Percentiles rank a stretch among this genome's conserved stretches.
Evolutionary conservation across 192 early-diverging fungal genomes (phyloP).

Genomic region (Oehlia diaphana): DNA sequence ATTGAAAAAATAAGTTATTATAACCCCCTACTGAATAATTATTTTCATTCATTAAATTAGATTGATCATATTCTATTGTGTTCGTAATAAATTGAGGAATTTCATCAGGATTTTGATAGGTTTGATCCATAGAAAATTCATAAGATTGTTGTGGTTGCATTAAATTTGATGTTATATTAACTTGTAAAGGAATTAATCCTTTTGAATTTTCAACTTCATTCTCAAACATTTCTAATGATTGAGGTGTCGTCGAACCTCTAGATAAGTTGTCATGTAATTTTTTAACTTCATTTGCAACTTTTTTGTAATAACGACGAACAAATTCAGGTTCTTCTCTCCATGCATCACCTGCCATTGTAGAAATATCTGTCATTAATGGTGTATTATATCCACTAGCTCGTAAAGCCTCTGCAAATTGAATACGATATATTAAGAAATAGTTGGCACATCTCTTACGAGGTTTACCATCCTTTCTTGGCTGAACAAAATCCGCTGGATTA

Average conservation of each 20-base stretch:
- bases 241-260: not conserved
- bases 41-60: too few species aligned
- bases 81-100: too few species aligned
- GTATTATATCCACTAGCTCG: not conserved
- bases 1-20: too few species aligned
- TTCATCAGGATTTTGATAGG: too few species aligned
- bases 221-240: not conserved
- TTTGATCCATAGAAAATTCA: not conserved
- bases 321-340: not conserved
- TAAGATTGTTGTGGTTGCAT: not conserved
- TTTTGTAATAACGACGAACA: not conserved
- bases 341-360: not conserved
- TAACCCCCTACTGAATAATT: too few species aligned
- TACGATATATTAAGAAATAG: slow-evolving; percentile 2
- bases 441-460: slow-evolving; percentile 5
- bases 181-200: not conserved
- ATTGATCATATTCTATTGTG: too few species aligned
- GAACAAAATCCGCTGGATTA: not conserved
- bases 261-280: not conserved
- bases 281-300: slow-evolving; percentile 2
- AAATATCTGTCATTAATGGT: not conserved
- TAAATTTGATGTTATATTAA: not conserved
- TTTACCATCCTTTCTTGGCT: not conserved
- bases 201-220: not conserved
- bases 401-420: slow-evolving; percentile 4